A percentile compares a stretch with the other conserved stretches of the same genome.
Evolutionary conservation across 2,329 filamentous ascomycete species (phyloP).

Genomic region (Monilinia laxa): DNA sequence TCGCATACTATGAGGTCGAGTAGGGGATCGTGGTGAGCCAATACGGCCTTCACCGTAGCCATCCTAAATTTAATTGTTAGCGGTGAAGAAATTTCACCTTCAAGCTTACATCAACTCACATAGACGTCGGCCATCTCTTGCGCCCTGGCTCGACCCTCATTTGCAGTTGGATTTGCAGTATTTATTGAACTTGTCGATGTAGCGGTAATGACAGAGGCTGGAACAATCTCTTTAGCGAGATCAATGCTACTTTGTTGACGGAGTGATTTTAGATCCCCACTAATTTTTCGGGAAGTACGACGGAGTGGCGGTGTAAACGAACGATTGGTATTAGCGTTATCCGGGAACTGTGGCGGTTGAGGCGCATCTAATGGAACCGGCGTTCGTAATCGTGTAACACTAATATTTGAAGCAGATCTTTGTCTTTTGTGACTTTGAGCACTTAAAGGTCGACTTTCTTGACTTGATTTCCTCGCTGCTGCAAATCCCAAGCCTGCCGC

Average conservation of each 20-base stretch:
- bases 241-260: constrained; percentile 53
- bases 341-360: constrained; percentile 54
- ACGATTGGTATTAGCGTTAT: constrained; percentile 58
- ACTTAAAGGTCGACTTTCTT: constrained; percentile 37
- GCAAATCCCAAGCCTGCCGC: constrained; percentile 37
- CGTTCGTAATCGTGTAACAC: constrained; percentile 37
- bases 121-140: constrained; percentile 91
- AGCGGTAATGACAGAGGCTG: constrained; percentile 45
- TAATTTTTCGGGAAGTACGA: constrained; percentile 64
- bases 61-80: constrained; percentile 59
- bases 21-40: constrained; percentile 86
- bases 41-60: constrained; percentile 86
- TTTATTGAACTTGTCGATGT: constrained; percentile 44
- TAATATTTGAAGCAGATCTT: constrained; percentile 36
- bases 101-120: constrained; percentile 59
- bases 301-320: constrained; percentile 67
- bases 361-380: constrained; percentile 31
- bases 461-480: constrained; percentile 36
- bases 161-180: constrained; percentile 73
- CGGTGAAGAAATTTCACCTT: constrained; percentile 30
- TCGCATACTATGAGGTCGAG: constrained; percentile 91
- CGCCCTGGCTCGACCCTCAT: constrained; percentile 81
- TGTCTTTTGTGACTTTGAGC: constrained; percentile 32
- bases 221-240: constrained; percentile 46
- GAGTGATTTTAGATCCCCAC: constrained; percentile 73